Conservation (phyloP, 345 rosid genomes). For the Eucalyptus marginata region DNA sequence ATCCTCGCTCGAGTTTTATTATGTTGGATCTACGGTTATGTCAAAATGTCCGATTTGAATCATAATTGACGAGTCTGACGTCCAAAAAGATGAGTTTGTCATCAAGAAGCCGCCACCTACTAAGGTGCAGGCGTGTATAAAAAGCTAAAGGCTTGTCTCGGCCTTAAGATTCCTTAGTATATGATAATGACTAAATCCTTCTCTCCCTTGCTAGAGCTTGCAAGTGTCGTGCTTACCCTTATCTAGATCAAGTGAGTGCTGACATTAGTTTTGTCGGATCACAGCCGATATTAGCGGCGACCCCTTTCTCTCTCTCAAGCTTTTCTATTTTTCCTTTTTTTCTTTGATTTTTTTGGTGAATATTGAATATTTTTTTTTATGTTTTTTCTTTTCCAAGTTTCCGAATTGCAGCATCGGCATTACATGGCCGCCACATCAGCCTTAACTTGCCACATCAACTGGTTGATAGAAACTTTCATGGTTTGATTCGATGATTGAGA, state of each 20-base stretch:
- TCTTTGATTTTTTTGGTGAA: too few species aligned
- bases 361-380: neutral
- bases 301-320: too few species aligned
- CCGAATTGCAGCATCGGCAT: neutral
- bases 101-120: neutral
- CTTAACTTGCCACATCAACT: neutral
- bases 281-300: neutral
- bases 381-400: neutral
- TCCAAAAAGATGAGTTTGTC: neutral
- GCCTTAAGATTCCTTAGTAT: neutral
- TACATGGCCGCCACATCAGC: neutral
- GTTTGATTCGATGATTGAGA: neutral
- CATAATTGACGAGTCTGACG: too few species aligned
- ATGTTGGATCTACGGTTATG: neutral
- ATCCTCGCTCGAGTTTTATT: too few species aligned
- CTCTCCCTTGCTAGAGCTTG: neutral
- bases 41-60: neutral
- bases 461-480: neutral
- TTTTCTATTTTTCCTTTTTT: neutral
- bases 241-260: neutral
- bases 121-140: neutral
- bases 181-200: neutral
- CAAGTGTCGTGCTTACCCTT: neutral
- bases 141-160: neutral
- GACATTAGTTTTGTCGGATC: neutral